Evolutionary conservation across 2,329 filamentous ascomycete genomes (phyloP).

Genomic region (Coleophoma crateriformis): DNA sequence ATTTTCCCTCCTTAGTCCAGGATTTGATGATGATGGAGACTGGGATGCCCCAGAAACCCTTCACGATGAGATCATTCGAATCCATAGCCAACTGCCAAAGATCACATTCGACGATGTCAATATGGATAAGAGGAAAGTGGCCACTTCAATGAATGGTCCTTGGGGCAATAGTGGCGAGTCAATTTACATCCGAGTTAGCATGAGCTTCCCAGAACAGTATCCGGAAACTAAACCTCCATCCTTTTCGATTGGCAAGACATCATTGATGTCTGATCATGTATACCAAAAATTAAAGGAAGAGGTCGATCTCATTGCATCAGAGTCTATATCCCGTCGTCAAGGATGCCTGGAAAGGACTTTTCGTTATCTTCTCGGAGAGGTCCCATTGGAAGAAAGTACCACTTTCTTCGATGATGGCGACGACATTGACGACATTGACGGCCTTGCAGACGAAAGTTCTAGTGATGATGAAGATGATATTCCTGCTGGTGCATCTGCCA

Average conservation of each 20-base stretch:
- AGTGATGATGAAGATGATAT: conserved; percentile 64
- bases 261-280: conserved; percentile 52
- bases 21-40: conserved; percentile 31
- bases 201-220: conserved; percentile 54
- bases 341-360: conserved; percentile 59
- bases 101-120: conserved; percentile 60
- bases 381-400: conserved; percentile 54
- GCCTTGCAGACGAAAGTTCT: conserved; percentile 69
- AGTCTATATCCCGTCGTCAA: conserved; percentile 50
- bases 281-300: conserved; percentile 48
- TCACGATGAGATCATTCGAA: conserved; percentile 59
- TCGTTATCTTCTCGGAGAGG: conserved; percentile 58
- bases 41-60: conserved; percentile 56
- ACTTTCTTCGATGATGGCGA: conserved; percentile 51
- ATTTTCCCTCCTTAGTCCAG: conserved; percentile 23
- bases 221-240: conserved; percentile 50
- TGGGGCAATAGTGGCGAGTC: conserved; percentile 52
- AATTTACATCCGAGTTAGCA: conserved; percentile 58
- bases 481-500: conserved; percentile 32
- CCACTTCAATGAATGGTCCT: conserved; percentile 58
- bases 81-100: conserved; percentile 56
- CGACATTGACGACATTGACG: conserved; percentile 51
- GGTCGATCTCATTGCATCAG: conserved; percentile 48
- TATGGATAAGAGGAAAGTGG: conserved; percentile 53
- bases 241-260: conserved; percentile 57